A percentile compares a stretch with the other conserved stretches of the same genome.
Evolutionary conservation across 1,284 basidiomycete species (phyloP).

Genomic region (Sparassis latifolia): DNA sequence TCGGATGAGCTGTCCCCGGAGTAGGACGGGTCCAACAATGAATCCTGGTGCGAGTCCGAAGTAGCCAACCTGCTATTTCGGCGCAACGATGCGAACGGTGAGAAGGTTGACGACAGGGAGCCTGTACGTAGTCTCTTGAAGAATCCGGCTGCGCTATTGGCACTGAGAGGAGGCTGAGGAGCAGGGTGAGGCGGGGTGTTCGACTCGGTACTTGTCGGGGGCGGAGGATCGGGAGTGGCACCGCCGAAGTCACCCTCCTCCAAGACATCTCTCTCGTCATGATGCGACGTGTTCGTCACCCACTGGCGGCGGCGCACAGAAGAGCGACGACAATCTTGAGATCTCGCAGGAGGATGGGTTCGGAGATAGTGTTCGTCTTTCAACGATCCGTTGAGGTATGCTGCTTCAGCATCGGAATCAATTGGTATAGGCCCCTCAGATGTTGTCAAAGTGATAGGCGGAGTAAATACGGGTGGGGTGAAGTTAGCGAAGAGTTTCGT

Average conservation of each 20-base stretch:
- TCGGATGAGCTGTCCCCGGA: conserved; percentile 66
- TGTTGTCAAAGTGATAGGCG: conserved; percentile 16
- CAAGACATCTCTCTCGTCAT: conserved; percentile 2
- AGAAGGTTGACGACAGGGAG: conserved; percentile 43
- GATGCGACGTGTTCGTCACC: conserved; percentile 5
- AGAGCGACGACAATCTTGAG: conserved; percentile 9
- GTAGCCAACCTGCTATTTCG: conserved; percentile 16
- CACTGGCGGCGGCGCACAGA: conserved; percentile 11
- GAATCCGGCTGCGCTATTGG: conserved; percentile 24
- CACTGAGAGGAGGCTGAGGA: conserved; percentile 3
- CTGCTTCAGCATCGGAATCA: conserved; percentile 46
- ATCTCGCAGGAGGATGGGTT: conserved; percentile 1
- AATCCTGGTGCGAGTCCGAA: conserved; percentile 25
- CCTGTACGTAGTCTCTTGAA: conserved; percentile 42
- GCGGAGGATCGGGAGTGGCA: conserved; percentile 24
- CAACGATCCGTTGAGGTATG: conserved; percentile 29
- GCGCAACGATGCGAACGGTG: conserved; percentile 37
- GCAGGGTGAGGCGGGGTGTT: conserved; percentile 6
- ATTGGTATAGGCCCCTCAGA: conserved; percentile 46
- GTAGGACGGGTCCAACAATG: conserved; percentile 31
- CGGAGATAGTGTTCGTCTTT: not conserved
- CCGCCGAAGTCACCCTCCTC: conserved; percentile 18
- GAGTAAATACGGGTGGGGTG: conserved; percentile 19
- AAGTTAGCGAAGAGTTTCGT: conserved; percentile 14
- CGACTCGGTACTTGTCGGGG: conserved; percentile 15